Evolutionary conservation across 1,284 basidiomycete genomes (phyloP).

Genomic region (Cryptococcus amylolentus): DNA sequence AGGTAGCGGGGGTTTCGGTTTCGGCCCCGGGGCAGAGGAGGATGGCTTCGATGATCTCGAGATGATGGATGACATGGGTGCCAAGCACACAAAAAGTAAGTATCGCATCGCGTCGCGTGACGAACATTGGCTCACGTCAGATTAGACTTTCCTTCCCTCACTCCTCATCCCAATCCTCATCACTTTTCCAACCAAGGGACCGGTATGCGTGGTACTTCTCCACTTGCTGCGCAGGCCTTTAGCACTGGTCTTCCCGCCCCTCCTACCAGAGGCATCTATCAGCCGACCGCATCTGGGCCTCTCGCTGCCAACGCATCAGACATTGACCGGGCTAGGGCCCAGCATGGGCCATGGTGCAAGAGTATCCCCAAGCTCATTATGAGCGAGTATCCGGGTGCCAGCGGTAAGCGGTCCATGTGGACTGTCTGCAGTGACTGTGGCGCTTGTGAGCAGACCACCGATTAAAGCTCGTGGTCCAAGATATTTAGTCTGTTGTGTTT

Average conservation of each 20-base stretch:
- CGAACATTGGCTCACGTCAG: slow-evolving; percentile 18
- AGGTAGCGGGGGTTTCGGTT: slow-evolving; percentile 43
- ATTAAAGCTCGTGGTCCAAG: not conserved
- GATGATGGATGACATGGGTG: slow-evolving; percentile 16
- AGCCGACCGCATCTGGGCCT: slow-evolving; percentile 28
- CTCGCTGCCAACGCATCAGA: slow-evolving; percentile 25
- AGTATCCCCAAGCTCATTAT: slow-evolving; percentile 45
- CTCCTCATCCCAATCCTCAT: slow-evolving; percentile 20
- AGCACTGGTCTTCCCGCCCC: slow-evolving; percentile 38
- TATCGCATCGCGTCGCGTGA: not conserved
- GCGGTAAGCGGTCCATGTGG: slow-evolving; percentile 45
- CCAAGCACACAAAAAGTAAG: slow-evolving; percentile 11
- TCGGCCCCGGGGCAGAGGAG: slow-evolving; percentile 46
- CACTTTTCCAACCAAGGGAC: slow-evolving; percentile 24
- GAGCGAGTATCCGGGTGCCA: slow-evolving; percentile 44
- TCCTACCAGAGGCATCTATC: slow-evolving; percentile 32
- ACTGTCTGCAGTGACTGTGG: slow-evolving; percentile 46
- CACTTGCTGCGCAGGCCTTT: slow-evolving; percentile 41
- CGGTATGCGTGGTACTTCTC: slow-evolving; percentile 16
- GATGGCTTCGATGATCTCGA: slow-evolving; percentile 34
- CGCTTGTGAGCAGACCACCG: slow-evolving; percentile 30
- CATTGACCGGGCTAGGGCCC: slow-evolving; percentile 36
- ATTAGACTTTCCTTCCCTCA: slow-evolving; percentile 14
- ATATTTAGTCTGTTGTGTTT: too few species aligned
- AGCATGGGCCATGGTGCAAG: slow-evolving; percentile 45